These are phyloP conservation scores for Diaporthe amygdali DNA, from an alignment of 2,329 filamentous ascomycete species.

Conservation along the genomic window DNA sequence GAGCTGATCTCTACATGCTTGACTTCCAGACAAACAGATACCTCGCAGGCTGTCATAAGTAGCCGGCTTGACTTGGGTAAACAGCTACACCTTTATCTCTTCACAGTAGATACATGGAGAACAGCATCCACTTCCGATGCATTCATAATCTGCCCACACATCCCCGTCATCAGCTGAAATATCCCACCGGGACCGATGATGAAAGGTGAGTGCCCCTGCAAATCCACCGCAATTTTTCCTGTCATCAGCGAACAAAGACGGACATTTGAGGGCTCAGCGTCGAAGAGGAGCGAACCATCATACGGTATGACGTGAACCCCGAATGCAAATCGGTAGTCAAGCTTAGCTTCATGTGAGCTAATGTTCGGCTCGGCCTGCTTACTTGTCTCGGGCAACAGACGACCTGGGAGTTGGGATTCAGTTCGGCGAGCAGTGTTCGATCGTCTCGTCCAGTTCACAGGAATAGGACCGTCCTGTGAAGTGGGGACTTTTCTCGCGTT, in stretches of 20 bases:
- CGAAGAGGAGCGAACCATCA: neutral
- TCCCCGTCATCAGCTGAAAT: neutral
- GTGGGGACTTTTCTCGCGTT: too few relatives aligned
- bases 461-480: too few relatives aligned
- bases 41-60: neutral
- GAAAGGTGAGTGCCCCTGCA: neutral
- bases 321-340: conserved; percentile 10
- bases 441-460: too few relatives aligned
- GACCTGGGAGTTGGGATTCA: neutral
- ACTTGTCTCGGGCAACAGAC: too few relatives aligned
- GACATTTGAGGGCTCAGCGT: neutral
- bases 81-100: neutral
- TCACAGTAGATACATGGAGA: conserved; percentile 7
- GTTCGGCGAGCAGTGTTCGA: too few relatives aligned
- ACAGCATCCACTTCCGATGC: neutral
- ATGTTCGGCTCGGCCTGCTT: neutral
- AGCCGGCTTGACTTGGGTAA: too few relatives aligned
- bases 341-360: neutral
- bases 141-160: neutral
- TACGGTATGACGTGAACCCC: neutral
- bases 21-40: too few relatives aligned
- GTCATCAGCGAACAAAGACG: conserved; percentile 4
- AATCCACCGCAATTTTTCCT: neutral
- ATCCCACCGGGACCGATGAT: neutral
- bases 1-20: too few relatives aligned